Conservation (phyloP, 2,329 filamentous ascomycete species). For the Tolypocladium guangdongense region DNA sequence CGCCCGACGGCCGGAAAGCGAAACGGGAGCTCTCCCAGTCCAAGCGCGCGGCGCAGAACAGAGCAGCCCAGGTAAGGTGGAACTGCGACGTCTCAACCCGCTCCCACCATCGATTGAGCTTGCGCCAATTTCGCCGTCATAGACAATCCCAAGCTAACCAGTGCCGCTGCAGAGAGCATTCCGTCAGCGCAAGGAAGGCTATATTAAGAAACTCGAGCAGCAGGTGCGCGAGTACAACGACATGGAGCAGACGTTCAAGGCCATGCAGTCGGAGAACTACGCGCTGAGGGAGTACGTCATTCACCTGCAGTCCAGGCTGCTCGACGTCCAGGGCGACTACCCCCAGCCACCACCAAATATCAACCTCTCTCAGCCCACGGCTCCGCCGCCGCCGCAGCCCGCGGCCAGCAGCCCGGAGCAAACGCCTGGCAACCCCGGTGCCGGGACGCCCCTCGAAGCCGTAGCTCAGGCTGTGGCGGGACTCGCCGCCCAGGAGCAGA, state of each 20-base stretch:
- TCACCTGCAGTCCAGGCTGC: constrained; percentile 72
- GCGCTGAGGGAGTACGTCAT: constrained; percentile 87
- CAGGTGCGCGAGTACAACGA: constrained; percentile 73
- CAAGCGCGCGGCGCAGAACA: constrained; percentile 92
- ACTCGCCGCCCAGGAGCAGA: constrained; percentile 29
- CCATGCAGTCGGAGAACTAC: constrained; percentile 81
- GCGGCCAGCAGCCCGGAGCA: constrained; percentile 13
- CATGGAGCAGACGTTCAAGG: constrained; percentile 68
- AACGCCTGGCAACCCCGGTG: constrained; percentile 15
- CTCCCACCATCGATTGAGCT: neutral
- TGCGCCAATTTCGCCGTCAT: neutral
- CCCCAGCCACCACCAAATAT: constrained; percentile 76
- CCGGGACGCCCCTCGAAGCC: constrained; percentile 31
- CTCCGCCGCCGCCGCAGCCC: constrained; percentile 11
- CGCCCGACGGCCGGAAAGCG: constrained; percentile 55
- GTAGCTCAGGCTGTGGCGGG: constrained; percentile 39
- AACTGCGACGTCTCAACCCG: neutral
- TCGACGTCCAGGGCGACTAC: constrained; percentile 74
- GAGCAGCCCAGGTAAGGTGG: constrained; percentile 77
- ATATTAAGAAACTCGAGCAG: constrained; percentile 95
- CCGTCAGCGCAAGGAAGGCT: constrained; percentile 92
- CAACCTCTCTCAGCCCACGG: constrained; percentile 40
- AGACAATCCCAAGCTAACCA: neutral
- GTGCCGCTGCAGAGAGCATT: constrained; percentile 66
- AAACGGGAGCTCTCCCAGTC: constrained; percentile 91